phyloP scores from a whole-genome alignment of 495 filamentous ascomycete genomes.

The Penicillium subrubescens region DNA sequence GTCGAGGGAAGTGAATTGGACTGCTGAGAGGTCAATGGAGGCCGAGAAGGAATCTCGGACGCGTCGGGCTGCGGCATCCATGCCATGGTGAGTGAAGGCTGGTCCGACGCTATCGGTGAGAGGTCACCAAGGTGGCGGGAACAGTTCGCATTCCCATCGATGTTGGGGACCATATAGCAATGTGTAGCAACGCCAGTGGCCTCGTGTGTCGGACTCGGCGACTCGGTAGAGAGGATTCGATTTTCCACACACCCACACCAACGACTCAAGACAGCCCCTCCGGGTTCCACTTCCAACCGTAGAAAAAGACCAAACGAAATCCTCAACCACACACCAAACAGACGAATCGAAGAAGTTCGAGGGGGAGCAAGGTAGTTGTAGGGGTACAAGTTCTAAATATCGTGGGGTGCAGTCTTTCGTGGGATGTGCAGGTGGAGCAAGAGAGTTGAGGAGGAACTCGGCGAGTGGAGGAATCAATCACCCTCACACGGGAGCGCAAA shows the following conservation, averaged over 20 bases:
- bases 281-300: slow-evolving; percentile 20
- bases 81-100: slow-evolving; percentile 43
- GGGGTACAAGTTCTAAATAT: background rate
- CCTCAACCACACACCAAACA: slow-evolving; percentile 2
- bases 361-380: background rate
- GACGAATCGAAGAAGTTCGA: background rate
- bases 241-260: slow-evolving; percentile 19
- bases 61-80: slow-evolving; percentile 42
- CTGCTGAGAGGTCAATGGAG: slow-evolving; percentile 60
- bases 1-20: slow-evolving; percentile 94
- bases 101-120: slow-evolving; percentile 46
- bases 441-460: background rate
- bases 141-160: slow-evolving; percentile 49
- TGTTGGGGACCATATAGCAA: slow-evolving; percentile 49
- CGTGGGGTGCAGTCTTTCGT: background rate
- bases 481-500: slow-evolving; percentile 13
- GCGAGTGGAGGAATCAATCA: slow-evolving; percentile 14
- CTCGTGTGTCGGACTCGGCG: slow-evolving; percentile 18
- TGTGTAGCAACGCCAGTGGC: slow-evolving; percentile 11
- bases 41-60: slow-evolving; percentile 43
- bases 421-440: background rate
- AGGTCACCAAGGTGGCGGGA: slow-evolving; percentile 43
- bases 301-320: slow-evolving; percentile 8
- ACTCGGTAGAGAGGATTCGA: slow-evolving; percentile 19
- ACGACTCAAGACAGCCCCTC: slow-evolving; percentile 25